A percentile compares a stretch with the other conserved stretches of the same genome.
phyloP scores from a whole-genome alignment of 2,329 filamentous ascomycete genomes.

The Blastomyces silverae region DNA sequence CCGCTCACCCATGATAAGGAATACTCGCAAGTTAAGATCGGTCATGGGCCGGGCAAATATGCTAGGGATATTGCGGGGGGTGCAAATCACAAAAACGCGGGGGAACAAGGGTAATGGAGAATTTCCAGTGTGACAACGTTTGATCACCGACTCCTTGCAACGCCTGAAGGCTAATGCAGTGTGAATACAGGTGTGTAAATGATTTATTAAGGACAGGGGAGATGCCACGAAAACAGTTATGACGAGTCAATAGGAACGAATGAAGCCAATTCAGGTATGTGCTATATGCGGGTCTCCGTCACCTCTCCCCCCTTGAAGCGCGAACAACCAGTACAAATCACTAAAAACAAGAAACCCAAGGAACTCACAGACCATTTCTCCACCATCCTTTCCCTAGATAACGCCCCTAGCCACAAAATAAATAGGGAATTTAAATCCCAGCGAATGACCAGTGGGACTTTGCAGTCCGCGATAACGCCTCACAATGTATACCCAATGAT shows the following conservation, averaged over 20 bases:
- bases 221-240: neutral
- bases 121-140: neutral
- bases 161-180: neutral
- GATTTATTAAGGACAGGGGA: neutral
- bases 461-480: constrained; percentile 3
- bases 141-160: neutral
- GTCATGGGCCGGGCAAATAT: neutral
- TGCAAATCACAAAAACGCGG: neutral
- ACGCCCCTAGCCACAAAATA: constrained; percentile 5
- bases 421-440: constrained; percentile 1
- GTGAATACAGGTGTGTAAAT: neutral
- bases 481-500: constrained; percentile 1
- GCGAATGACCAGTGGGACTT: neutral
- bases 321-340: neutral
- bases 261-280: constrained; percentile 1
- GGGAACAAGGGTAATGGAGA: neutral
- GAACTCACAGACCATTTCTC: neutral
- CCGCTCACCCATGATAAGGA: neutral
- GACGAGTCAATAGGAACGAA: neutral
- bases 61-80: neutral
- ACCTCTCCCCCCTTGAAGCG: neutral
- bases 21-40: neutral
- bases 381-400: neutral
- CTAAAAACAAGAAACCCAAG: neutral
- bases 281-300: neutral